These are phyloP conservation scores for Pestalotiopsis sp. DNA, from an alignment of 2,329 filamentous ascomycete species.

Conservation along the genomic window DNA sequence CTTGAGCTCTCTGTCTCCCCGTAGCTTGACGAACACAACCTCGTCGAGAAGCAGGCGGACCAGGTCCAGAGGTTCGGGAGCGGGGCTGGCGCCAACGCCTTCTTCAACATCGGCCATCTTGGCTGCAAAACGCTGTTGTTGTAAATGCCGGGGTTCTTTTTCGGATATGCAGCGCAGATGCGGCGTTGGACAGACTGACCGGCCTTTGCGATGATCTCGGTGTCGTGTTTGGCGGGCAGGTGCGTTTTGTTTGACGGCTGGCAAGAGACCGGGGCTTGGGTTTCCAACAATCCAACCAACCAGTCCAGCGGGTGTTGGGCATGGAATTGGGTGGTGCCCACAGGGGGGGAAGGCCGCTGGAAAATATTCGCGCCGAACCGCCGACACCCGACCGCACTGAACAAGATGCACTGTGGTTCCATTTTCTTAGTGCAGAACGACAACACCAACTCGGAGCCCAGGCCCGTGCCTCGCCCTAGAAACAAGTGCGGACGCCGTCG, in stretches of 20 bases:
- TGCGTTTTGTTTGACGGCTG: background rate
- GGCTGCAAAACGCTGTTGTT: slow-evolving; percentile 5
- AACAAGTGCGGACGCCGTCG: background rate
- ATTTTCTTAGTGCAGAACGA: background rate
- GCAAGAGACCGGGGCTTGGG: background rate
- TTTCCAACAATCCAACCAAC: too few species aligned
- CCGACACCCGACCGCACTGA: background rate
- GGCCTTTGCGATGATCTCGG: background rate
- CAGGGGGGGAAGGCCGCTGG: background rate
- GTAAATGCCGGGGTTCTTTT: background rate
- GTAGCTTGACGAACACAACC: slow-evolving; percentile 94
- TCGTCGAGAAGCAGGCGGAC: slow-evolving; percentile 94
- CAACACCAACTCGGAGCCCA: background rate
- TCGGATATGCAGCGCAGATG: background rate
- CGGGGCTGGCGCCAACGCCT: slow-evolving; percentile 70
- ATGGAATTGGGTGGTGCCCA: background rate
- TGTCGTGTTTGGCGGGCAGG: background rate
- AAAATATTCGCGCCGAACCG: slow-evolving; percentile 7
- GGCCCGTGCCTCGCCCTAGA: background rate
- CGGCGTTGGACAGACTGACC: background rate
- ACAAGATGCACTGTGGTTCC: background rate
- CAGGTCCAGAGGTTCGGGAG: slow-evolving; percentile 92
- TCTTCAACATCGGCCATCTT: slow-evolving; percentile 85
- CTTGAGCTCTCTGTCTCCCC: slow-evolving; percentile 93
- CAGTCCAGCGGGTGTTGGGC: too few species aligned